These are phyloP conservation scores for Aegilops sharonensis DNA, from an alignment of 176 grass and related monocot species.

Conservation along the genomic window DNA sequence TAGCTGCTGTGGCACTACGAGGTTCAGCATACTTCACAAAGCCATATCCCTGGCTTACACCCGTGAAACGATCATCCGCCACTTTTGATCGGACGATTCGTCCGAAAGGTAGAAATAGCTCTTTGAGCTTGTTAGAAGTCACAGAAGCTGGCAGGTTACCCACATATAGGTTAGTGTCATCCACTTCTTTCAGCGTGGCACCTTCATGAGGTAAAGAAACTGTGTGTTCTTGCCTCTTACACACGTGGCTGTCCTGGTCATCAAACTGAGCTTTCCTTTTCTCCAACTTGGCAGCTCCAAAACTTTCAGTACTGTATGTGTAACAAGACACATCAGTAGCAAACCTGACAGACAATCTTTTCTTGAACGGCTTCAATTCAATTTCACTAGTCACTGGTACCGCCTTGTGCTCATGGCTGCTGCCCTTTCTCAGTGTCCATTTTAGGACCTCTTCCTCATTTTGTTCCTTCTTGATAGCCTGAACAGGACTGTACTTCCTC, in stretches of 20 bases:
- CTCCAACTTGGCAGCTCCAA: conserved; percentile 36
- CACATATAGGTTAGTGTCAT: conserved; percentile 46
- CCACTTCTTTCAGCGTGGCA: conserved; percentile 23
- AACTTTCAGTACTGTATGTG: conserved; percentile 28
- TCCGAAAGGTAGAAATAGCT: conserved; percentile 57
- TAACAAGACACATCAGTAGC: conserved; percentile 37
- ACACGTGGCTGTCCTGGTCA: conserved; percentile 24
- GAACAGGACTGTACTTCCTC: background rate
- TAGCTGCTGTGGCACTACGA: conserved; percentile 45
- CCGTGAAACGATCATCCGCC: conserved; percentile 47
- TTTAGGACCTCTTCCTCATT: conserved; percentile 19
- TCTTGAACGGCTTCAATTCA: conserved; percentile 23
- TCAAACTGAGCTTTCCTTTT: conserved; percentile 54
- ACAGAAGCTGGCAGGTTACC: conserved; percentile 40
- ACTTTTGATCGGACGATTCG: conserved; percentile 48
- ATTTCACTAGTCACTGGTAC: background rate
- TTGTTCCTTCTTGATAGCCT: conserved; percentile 11
- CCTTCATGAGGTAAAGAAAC: background rate
- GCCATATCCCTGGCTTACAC: conserved; percentile 58
- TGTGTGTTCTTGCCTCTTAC: conserved; percentile 38
- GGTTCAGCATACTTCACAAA: conserved; percentile 64
- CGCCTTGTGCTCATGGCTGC: background rate
- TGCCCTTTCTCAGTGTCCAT: background rate
- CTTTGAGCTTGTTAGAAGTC: conserved; percentile 41
- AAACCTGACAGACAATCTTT: conserved; percentile 43